Evolutionary conservation across 2,329 filamentous ascomycete genomes (phyloP), one percentile per base, ranked within the genome.

Genomic region (Phialophora tarda): DNA sequence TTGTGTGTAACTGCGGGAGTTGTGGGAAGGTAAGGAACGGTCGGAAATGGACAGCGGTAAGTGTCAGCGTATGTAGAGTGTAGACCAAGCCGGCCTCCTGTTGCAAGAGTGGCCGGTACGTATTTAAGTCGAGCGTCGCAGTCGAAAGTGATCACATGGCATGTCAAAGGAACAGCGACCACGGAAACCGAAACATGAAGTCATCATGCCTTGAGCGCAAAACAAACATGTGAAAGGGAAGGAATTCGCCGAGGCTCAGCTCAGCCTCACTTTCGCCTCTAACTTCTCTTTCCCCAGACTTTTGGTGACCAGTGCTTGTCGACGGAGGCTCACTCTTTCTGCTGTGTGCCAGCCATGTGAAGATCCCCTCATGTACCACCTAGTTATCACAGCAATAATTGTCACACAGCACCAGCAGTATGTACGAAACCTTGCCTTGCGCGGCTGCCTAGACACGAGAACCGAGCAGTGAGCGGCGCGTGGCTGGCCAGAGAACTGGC

Each of bases 1-100:
- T 92, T 73, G 72, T 84, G 80, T 66, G 26, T 58, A 41, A 54
- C 24, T 60, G 53, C 53, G 51, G 32, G 48, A 28, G 55, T 21
- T n/a, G 10, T 32, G 41, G 17, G 26, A 26, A 26, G 26, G 26
- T 26, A 30, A 26, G 60, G 53, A 38, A 57, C 60, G 34, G 8
- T 44, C 38, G 14, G 51, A 62, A 62, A 17, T 17, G 23, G 17
- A 32, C 23, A 38, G 14, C 21, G 21, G 34, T 7, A 26, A 44
- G 34, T 34, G 41, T 4, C 26, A 23, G 38, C 21, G 32, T 44
- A 26, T 8, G 7, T 17, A 23, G 44, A 54, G 48, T 21, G 50
- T 23, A 38, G 21, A 23, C 8, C 57, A 5, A 26, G 34, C n/a
- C n/a, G 24, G 32, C 14, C 1, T 24, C 53, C 4, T 58, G 30